Percentiles rank a stretch among this genome's conserved stretches.
phyloP scores from a whole-genome alignment of 2,329 filamentous ascomycete species.

The Sclerotinia sclerotiorum region DNA sequence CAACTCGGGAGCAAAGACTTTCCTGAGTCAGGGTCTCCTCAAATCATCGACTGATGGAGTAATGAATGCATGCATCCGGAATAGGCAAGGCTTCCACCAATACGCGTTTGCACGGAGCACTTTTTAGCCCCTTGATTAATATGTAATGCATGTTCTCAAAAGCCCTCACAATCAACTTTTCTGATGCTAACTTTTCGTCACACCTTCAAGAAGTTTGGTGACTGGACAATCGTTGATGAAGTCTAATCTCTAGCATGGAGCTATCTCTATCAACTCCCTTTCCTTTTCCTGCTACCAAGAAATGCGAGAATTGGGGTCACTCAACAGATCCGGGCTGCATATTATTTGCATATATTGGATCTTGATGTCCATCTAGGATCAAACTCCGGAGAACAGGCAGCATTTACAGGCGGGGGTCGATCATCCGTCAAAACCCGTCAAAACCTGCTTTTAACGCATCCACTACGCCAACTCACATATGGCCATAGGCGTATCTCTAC shows the following conservation, averaged over 20 bases:
- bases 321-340: conserved; percentile 27
- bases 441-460: conserved; percentile 27
- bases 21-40: conserved; percentile 11
- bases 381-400: conserved; percentile 24
- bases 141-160: conserved; percentile 20
- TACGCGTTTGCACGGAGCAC: conserved; percentile 15
- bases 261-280: conserved; percentile 4
- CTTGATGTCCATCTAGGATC: conserved; percentile 33
- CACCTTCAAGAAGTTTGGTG: background rate
- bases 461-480: conserved; percentile 12
- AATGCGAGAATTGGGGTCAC: conserved; percentile 26
- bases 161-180: conserved; percentile 8
- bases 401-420: conserved; percentile 30
- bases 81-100: conserved; percentile 21
- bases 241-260: conserved; percentile 7
- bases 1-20: background rate
- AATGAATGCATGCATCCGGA: conserved; percentile 12
- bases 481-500: conserved; percentile 7
- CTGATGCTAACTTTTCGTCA: conserved; percentile 17
- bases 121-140: conserved; percentile 22
- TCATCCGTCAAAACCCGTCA: conserved; percentile 34
- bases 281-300: conserved; percentile 15
- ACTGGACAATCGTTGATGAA: background rate
- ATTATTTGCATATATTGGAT: conserved; percentile 38
- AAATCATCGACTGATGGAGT: conserved; percentile 14